Evolutionary conservation across 331 rosid species (phyloP).

Genomic region (Malus hybrid): DNA sequence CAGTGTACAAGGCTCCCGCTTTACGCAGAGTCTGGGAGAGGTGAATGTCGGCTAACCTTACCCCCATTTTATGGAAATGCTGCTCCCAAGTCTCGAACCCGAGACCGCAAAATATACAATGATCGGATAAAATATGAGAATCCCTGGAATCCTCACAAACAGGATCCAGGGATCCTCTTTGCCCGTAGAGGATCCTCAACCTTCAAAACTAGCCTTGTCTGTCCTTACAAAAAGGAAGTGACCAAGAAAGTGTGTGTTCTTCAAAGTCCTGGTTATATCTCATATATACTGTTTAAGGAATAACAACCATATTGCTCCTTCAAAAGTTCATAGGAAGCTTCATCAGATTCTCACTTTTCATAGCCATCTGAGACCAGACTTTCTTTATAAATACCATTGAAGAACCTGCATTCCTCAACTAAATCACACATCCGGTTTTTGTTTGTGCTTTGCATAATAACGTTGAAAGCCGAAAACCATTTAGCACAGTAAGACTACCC

Average conservation of each 20-base stretch:
- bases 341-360: neutral
- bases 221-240: neutral
- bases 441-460: neutral
- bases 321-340: conserved; percentile 19
- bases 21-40: no score
- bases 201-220: neutral
- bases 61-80: no score
- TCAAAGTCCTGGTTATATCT: neutral
- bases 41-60: no score
- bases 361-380: conserved; percentile 3
- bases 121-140: no score
- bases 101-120: no score
- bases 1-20: no score
- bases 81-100: no score
- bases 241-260: neutral
- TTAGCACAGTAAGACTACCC: neutral
- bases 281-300: neutral
- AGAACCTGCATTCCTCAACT: neutral
- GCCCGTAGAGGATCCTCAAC: no score
- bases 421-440: neutral
- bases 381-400: conserved; percentile 11
- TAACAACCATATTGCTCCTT: neutral
- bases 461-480: neutral
- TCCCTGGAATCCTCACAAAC: no score
- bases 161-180: no score